A percentile compares a stretch with the other conserved stretches of the same genome.
Conservation (phyloP, 2,329 filamentous ascomycete genomes). For the Aspergillus ochraceoroseus region DNA sequence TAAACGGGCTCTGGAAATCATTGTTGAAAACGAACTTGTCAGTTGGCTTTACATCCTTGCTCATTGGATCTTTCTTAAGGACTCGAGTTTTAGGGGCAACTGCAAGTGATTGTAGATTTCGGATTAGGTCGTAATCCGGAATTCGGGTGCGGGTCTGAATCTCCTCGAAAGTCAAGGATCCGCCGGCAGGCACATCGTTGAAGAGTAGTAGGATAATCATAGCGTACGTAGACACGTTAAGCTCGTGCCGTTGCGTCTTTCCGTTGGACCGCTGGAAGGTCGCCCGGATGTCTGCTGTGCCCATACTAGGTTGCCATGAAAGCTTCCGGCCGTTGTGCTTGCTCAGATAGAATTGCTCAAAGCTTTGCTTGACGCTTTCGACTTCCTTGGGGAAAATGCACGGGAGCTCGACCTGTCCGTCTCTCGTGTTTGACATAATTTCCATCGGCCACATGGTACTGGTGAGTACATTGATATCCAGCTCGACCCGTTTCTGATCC, state of each 20-base stretch:
- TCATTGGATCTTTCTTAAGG: conserved; percentile 72
- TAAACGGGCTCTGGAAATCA: conserved; percentile 71
- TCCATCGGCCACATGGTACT: conserved; percentile 95
- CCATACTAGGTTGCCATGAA: conserved; percentile 73
- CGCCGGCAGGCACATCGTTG: conserved; percentile 62
- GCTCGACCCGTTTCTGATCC: conserved; percentile 64
- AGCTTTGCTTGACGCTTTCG: conserved; percentile 70
- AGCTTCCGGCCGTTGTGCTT: conserved; percentile 84
- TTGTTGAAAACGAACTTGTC: conserved; percentile 81
- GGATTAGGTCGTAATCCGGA: conserved; percentile 64
- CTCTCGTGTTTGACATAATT: conserved; percentile 62
- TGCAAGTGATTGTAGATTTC: conserved; percentile 74
- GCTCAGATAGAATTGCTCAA: conserved; percentile 80
- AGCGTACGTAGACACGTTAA: conserved; percentile 87
- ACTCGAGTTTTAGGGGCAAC: conserved; percentile 79
- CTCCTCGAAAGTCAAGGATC: conserved; percentile 61
- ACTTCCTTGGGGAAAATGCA: conserved; percentile 74
- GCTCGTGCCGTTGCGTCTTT: conserved; percentile 73
- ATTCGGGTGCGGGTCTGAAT: conserved; percentile 81
- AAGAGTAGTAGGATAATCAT: conserved; percentile 89
- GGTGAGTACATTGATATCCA: conserved; percentile 79
- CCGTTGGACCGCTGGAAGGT: conserved; percentile 66
- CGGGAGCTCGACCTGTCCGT: conserved; percentile 42
- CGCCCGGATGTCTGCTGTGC: conserved; percentile 81
- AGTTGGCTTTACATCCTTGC: conserved; percentile 67